phyloP scores from a whole-genome alignment of 352 stramenopile genomes.

The Phytophthora pisi region DNA sequence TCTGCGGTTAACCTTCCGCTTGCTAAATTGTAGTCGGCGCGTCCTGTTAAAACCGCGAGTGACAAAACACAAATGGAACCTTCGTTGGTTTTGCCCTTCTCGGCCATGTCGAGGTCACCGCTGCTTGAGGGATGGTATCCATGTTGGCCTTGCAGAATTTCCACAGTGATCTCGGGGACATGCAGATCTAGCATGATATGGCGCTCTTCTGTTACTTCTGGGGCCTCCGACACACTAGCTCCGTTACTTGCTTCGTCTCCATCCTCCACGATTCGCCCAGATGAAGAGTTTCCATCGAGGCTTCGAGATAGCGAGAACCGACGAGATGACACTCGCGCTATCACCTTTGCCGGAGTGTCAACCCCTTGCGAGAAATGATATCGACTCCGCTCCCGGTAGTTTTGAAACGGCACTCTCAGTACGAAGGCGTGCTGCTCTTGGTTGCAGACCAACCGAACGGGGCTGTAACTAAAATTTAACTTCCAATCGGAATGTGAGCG shows the following conservation, averaged over 20 bases:
- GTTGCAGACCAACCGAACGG: constrained; percentile 81
- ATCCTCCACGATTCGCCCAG: constrained; percentile 38
- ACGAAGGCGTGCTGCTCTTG: constrained; percentile 86
- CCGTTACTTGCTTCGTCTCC: constrained; percentile 38
- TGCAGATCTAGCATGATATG: constrained; percentile 62
- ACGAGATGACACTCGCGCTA: constrained; percentile 22
- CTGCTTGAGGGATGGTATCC: constrained; percentile 81
- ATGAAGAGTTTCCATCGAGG: constrained; percentile 33
- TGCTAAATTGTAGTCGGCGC: constrained; percentile 60
- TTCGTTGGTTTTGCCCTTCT: constrained; percentile 62
- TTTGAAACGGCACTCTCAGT: constrained; percentile 74
- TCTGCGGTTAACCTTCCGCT: constrained; percentile 54
- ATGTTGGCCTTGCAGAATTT: constrained; percentile 75
- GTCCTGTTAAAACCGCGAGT: constrained; percentile 49
- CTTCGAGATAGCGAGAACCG: constrained; percentile 34
- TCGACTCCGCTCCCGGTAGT: constrained; percentile 69
- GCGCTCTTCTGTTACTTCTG: constrained; percentile 52
- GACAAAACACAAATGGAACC: constrained; percentile 78
- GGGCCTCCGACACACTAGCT: constrained; percentile 35
- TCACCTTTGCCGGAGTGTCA: constrained; percentile 18
- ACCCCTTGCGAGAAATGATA: constrained; percentile 40
- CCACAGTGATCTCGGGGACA: constrained; percentile 80
- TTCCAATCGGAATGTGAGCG: constrained; percentile 62
- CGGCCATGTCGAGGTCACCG: constrained; percentile 78
- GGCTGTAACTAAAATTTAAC: constrained; percentile 56